Evolutionary conservation across 495 filamentous ascomycete species (phyloP), one percentile per base, ranked within the genome.

Genomic region (Penicillium riverlandense): DNA sequence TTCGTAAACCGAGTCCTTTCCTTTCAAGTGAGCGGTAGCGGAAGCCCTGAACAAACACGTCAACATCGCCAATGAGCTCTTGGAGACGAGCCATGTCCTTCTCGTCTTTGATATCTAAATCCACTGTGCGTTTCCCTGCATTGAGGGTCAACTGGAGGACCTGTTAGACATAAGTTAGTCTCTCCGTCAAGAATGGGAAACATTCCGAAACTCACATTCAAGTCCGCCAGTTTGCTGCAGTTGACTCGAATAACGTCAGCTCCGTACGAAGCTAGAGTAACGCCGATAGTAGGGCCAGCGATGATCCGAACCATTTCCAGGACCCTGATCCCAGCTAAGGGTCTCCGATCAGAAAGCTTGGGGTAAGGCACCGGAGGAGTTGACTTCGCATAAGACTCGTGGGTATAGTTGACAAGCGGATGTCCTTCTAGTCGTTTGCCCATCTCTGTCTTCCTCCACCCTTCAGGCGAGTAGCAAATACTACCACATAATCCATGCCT

Each of bases 191-290:
- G 6, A 15, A 2, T 8, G 12, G 3, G 37, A 47, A 16, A 2
- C 13, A 7, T 30, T 29, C 13, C 2, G 4, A 6, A 4, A 41
- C 61, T 37, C 43, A 63, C 55, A 47, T 65, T 63, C 1, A 61
- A 22, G 48, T 85, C 79, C 0, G 65, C 61, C 6, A 84, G 45
- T 39, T 70, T 60, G 29, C 69, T 70, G n/a, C 72, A 71, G 2
- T 77, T 81, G 9, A 83, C 65, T 3, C 77, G 57, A 54, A 84
- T 74, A 2, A 88, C 82, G 37, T 74, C 73, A 0, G 80, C 80
- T 8, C 80, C 80, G 38, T 76, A 67, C 28, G 80, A 62, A 1
- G 80, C 80, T 2, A 82, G 63, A 6, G 69, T 71, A 10, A 66
- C 56, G 1, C 70, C 71, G 22, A 83, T 68, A 4, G 70, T 61